Evolutionary conservation across 108 stramenopile species (phyloP).

Genomic region (Bacterosira constricta): DNA sequence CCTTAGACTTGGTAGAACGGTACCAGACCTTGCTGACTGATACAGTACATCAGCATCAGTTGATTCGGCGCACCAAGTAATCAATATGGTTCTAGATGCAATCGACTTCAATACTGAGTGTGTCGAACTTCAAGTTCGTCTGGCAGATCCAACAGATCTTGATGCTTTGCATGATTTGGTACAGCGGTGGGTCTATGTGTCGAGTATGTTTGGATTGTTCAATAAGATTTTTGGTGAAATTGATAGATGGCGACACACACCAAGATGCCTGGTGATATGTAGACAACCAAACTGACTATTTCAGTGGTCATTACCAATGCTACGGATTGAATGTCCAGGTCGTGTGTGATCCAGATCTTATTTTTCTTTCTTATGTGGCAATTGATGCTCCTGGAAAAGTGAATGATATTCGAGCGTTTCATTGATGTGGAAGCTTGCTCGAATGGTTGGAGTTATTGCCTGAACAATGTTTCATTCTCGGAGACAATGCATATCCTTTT

Average conservation of each 20-base stretch:
- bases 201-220: constrained; percentile 4
- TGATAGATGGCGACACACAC: constrained; percentile 17
- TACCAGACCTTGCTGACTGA: background rate
- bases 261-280: constrained; percentile 8
- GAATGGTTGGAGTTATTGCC: background rate
- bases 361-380: constrained; percentile 11
- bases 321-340: constrained; percentile 18
- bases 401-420: constrained; percentile 9
- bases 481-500: background rate
- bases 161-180: background rate
- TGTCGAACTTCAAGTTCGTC: background rate
- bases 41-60: constrained; percentile 6
- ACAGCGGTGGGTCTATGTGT: constrained; percentile 4
- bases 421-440: background rate
- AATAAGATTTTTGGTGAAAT: constrained; percentile 9
- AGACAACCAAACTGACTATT: constrained; percentile 12
- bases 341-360: constrained; percentile 21
- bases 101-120: constrained; percentile 9
- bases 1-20: background rate
- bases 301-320: constrained; percentile 22
- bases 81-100: constrained; percentile 18
- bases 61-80: background rate
- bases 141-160: constrained; percentile 18
- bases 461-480: background rate
- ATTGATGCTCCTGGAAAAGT: constrained; percentile 13